Conservation (phyloP, 768 basidiomycete species). For the Hydnomerulius pinastri region DNA sequence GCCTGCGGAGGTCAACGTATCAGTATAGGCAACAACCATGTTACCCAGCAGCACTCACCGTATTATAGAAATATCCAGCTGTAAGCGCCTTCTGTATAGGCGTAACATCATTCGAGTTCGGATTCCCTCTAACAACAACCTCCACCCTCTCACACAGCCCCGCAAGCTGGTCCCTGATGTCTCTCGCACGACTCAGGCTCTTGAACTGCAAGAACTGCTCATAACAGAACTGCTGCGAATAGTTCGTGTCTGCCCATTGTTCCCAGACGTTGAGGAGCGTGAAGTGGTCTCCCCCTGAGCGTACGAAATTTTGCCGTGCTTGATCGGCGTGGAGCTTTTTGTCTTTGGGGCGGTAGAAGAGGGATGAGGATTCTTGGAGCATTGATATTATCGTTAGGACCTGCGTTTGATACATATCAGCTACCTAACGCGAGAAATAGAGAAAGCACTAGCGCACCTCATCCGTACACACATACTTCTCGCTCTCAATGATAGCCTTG, state of each 20-base stretch:
- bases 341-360: conserved; percentile 98
- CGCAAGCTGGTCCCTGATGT: conserved; percentile 95
- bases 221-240: conserved; percentile 95
- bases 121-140: conserved; percentile 82
- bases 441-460: conserved; percentile 61
- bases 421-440: background rate
- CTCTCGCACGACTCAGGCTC: conserved; percentile 89
- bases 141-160: conserved; percentile 96
- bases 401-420: conserved; percentile 37
- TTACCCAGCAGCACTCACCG: conserved; percentile 48
- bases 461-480: conserved; percentile 91
- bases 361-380: conserved; percentile 92
- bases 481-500: conserved; percentile 94
- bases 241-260: conserved; percentile 98
- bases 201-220: conserved; percentile 96
- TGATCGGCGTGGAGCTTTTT: conserved; percentile 98
- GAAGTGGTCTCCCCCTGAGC: conserved; percentile 96
- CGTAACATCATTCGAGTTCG: conserved; percentile 90
- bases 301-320: conserved; percentile 95
- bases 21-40: background rate
- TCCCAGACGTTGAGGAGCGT: conserved; percentile 98
- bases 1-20: conserved; percentile 51
- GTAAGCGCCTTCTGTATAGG: conserved; percentile 95
- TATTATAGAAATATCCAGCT: conserved; percentile 95
- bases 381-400: conserved; percentile 96